phyloP scores from a whole-genome alignment of 1,284 basidiomycete genomes.

The Crepidotus sp. region DNA sequence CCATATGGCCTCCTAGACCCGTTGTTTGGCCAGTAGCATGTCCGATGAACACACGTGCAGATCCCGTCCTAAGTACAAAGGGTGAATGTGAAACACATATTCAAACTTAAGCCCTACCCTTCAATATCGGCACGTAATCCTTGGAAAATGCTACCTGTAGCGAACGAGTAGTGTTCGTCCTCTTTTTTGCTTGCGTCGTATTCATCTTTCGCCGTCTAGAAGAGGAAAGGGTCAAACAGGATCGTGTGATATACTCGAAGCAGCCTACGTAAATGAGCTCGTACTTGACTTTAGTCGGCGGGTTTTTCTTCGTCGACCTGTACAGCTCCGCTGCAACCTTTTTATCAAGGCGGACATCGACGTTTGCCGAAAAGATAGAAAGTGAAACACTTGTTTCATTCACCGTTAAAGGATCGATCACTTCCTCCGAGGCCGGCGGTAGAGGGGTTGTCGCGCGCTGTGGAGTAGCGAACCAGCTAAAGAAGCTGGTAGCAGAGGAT shows the following conservation, averaged over 20 bases:
- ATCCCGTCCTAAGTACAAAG: constrained; percentile 39
- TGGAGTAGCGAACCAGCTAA: constrained; percentile 36
- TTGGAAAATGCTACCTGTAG: constrained; percentile 76
- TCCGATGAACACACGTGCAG: constrained; percentile 68
- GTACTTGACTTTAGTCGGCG: constrained; percentile 71
- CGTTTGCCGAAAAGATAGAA: constrained; percentile 76
- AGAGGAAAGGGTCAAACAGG: neutral
- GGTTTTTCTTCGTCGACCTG: constrained; percentile 92
- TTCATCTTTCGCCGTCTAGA: constrained; percentile 80
- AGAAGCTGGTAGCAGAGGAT: constrained; percentile 48
- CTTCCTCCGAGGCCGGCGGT: constrained; percentile 29
- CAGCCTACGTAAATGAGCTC: constrained; percentile 77
- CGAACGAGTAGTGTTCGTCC: constrained; percentile 49
- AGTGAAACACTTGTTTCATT: constrained; percentile 65
- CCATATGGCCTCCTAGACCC: constrained; percentile 86
- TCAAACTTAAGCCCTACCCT: constrained; percentile 39
- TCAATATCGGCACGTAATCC: constrained; percentile 79
- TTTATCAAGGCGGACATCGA: constrained; percentile 66
- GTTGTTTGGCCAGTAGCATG: constrained; percentile 88
- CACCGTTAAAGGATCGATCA: constrained; percentile 48
- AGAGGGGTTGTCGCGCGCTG: constrained; percentile 34
- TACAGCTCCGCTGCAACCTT: constrained; percentile 76
- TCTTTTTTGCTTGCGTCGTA: constrained; percentile 71
- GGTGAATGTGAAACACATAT: constrained; percentile 9
- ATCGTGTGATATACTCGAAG: neutral